Base-by-base conservation (phyloP, 176 grass and related monocot species). In the Zizania latifolia region DNA sequence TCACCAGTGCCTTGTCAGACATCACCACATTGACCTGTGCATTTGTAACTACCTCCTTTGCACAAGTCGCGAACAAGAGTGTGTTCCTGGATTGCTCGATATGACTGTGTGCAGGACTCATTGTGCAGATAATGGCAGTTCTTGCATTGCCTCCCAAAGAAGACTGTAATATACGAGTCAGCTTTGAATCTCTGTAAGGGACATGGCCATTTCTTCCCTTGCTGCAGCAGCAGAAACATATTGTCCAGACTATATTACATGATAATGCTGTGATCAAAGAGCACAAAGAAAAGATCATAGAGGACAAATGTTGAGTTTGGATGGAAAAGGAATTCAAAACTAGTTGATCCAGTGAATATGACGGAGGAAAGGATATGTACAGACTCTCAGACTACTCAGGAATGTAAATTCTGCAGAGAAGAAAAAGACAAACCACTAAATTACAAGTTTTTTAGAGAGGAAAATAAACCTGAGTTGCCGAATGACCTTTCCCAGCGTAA, bases 1-100 rank as follows among this genome's bases (percentile, higher is more conserved):
- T 92, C 63, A 99, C 82, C 22, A 94, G 69, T 70, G 87, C 92
- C 68, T 92, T 99, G 72, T 99, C 96, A 72, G 96, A 92, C 87
- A 99, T 95, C 58, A 99, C 89, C 6, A 99, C 72, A n/a, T 99
- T 99, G 77, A 99, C 92, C 56, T 87, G 82, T 75, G 96, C 96
- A 82, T 95, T 99, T 71, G 92, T 92, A 72, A 87, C 73, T 16
- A 99, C 96, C 55, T 99, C 87, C 63, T 95, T 95, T 40, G 96
- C 89, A 19, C 96, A 95, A 73, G 85, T 95, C 0, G 96, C 96
- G 16, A 99, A 99, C 29, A 99, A 77, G 61, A 99, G 89, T 40
- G 96, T 92, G 59, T 99, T 99, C 72, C 89, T 85, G 35, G 92
- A 94, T 83, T 99, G 95, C 78, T 99, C 92, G 6, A 92, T 83